A percentile compares a stretch with the other conserved stretches of the same genome.
phyloP scores from a whole-genome alignment of 257 asterid genomes.

The Ballota nigra region DNA sequence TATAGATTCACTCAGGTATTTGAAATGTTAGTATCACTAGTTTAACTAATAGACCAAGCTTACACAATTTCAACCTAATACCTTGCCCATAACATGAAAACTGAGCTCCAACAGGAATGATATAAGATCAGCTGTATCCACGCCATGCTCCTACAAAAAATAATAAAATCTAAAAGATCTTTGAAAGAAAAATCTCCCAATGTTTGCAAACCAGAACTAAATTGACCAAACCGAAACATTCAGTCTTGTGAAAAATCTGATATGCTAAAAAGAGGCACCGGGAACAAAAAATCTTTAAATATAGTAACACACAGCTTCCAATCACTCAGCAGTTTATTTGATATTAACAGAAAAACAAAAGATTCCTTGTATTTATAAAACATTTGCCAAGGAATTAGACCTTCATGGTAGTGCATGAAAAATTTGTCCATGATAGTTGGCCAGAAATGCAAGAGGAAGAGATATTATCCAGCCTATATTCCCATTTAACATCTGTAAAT shows the following conservation, averaged over 20 bases:
- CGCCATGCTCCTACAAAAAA: slow-evolving; percentile 76
- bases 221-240: background rate
- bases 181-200: background rate
- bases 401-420: background rate
- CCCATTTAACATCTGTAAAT: background rate
- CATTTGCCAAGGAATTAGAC: background rate
- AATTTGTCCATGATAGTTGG: background rate
- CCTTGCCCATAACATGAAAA: slow-evolving; percentile 96
- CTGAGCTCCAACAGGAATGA: slow-evolving; percentile 94
- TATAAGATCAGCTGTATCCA: slow-evolving; percentile 92
- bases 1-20: slow-evolving; percentile 10
- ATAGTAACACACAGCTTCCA: background rate
- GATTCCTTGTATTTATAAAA: background rate
- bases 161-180: background rate
- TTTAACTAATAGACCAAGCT: slow-evolving; percentile 5
- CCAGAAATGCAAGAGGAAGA: background rate
- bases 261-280: slow-evolving; percentile 3
- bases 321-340: background rate
- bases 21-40: background rate
- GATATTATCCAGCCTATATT: slow-evolving; percentile 9
- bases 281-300: slow-evolving; percentile 2
- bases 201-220: background rate
- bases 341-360: background rate
- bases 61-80: slow-evolving; percentile 28
- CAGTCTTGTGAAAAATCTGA: slow-evolving; percentile 14